Conservation (phyloP, 192 early-diverging fungal genomes). For the Lunasporangiospora selenospora region DNA sequence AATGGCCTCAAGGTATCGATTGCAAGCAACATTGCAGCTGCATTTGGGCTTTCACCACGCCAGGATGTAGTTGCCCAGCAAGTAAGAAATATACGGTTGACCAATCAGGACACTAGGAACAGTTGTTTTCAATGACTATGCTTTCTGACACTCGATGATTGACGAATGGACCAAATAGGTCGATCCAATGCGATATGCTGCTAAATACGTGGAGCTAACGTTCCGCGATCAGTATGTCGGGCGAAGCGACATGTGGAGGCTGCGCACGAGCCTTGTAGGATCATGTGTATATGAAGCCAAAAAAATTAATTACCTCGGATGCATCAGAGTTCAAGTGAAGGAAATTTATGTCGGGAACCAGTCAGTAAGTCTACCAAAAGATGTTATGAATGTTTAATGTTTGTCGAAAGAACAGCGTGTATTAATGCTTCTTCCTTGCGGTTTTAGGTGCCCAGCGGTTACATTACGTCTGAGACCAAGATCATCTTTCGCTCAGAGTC, state of each 20-base stretch:
- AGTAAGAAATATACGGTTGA: no score
- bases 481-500: slow-evolving; percentile 93
- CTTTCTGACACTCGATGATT: neutral
- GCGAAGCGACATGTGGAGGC: slow-evolving; percentile 92
- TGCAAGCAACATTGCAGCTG: slow-evolving; percentile 67
- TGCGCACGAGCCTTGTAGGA: slow-evolving; percentile 73
- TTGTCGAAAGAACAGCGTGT: neutral
- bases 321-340: slow-evolving; percentile 81
- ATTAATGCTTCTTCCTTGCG: neutral
- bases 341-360: slow-evolving; percentile 75
- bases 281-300: slow-evolving; percentile 81
- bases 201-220: slow-evolving; percentile 84
- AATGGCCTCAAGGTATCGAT: slow-evolving; percentile 83
- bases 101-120: slow-evolving; percentile 3
- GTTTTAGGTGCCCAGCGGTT: slow-evolving; percentile 75
- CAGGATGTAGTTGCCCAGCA: slow-evolving; percentile 68
- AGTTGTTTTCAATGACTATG: neutral
- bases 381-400: neutral
- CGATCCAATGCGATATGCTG: slow-evolving; percentile 67
- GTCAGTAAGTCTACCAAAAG: slow-evolving; percentile 44
- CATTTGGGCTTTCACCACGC: slow-evolving; percentile 65
- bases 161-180: slow-evolving; percentile 51
- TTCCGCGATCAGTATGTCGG: slow-evolving; percentile 94
- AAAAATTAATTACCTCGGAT: slow-evolving; percentile 70
- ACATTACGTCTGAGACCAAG: slow-evolving; percentile 79